These are phyloP conservation scores for Claviceps paspali DNA, from an alignment of 2,329 filamentous ascomycete species.

Conservation along the genomic window DNA sequence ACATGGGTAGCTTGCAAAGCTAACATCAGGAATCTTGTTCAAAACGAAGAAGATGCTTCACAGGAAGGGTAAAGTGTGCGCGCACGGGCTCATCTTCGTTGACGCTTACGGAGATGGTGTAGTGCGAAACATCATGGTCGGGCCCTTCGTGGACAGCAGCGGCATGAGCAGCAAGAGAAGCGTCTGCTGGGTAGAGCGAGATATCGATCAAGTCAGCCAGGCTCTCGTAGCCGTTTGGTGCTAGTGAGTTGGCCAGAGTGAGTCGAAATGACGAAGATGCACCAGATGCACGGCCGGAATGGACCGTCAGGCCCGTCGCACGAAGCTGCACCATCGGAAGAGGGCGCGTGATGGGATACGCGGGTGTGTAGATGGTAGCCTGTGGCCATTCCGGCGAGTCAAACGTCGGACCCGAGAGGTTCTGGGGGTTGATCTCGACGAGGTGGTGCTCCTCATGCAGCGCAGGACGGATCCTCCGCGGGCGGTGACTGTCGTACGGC, in stretches of 20 bases:
- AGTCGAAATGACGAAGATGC: not conserved
- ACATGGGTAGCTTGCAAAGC: no score
- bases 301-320: not conserved
- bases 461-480: not conserved
- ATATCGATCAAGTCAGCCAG: not conserved
- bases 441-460: not conserved
- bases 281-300: not conserved
- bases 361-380: not conserved
- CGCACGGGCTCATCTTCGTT: not conserved
- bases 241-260: not conserved
- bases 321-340: slow-evolving; percentile 1
- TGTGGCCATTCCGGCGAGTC: not conserved
- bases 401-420: not conserved
- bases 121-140: not conserved
- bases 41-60: not conserved
- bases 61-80: not conserved
- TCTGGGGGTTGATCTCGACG: not conserved
- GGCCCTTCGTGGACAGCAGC: not conserved
- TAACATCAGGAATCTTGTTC: no score
- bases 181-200: not conserved
- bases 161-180: no score
- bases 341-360: slow-evolving; percentile 3
- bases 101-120: not conserved
- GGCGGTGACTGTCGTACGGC: not conserved
- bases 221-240: not conserved